These are phyloP conservation scores for Phytophthora fragariaefolia DNA, from an alignment of 352 stramenopile species.

Conservation along the genomic window DNA sequence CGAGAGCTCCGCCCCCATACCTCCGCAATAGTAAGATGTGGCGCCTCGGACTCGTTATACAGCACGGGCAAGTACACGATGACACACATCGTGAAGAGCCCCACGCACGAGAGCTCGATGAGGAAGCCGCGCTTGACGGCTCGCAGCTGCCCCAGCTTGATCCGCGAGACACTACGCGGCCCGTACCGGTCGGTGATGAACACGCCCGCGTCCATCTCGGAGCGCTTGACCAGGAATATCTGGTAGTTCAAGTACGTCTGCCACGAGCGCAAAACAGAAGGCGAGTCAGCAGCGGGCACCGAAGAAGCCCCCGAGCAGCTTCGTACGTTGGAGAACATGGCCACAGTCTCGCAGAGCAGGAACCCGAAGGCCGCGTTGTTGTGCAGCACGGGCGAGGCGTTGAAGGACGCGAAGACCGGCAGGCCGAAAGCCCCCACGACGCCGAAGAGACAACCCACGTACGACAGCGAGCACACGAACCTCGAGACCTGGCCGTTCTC, in stretches of 20 bases:
- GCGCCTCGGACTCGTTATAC: conserved; percentile 40
- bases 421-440: conserved; percentile 46
- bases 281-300: background rate
- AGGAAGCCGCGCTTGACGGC: conserved; percentile 58
- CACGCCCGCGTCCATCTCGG: conserved; percentile 61
- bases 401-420: conserved; percentile 51
- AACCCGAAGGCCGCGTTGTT: conserved; percentile 55
- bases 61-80: conserved; percentile 63
- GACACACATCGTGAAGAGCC: conserved; percentile 56
- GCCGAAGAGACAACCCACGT: conserved; percentile 47
- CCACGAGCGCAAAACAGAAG: background rate
- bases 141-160: conserved; percentile 49
- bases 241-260: conserved; percentile 70
- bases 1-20: conserved; percentile 28
- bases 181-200: conserved; percentile 65
- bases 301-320: background rate
- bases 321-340: conserved; percentile 67
- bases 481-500: conserved; percentile 42
- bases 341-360: conserved; percentile 52
- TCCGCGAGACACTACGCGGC: conserved; percentile 50
- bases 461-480: conserved; percentile 41
- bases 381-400: conserved; percentile 46
- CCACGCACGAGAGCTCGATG: conserved; percentile 54
- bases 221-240: conserved; percentile 60
- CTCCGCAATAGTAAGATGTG: conserved; percentile 48